Base-by-base conservation (phyloP, 2,329 filamentous ascomycete species). In the Phyllosticta citrichinensis region DNA sequence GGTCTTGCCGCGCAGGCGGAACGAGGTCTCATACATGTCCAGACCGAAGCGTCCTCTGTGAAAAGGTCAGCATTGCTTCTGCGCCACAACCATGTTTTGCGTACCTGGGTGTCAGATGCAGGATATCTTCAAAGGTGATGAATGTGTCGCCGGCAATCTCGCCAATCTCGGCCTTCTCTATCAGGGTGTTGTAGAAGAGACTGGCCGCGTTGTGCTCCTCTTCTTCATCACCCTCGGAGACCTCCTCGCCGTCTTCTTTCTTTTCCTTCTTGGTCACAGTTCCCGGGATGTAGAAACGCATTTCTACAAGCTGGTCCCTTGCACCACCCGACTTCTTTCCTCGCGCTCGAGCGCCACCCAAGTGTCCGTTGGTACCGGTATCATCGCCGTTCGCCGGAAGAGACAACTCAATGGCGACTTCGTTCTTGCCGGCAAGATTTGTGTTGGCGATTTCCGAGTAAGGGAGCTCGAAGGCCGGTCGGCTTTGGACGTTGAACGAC, bases 91-190 rank as follows among this genome's bases (percentile, higher is more conserved):
- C 27, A 52, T 69, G 58, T 69, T 63, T 35, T 40, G 68, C 77
- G 63, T 77, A 89, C 89, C 89, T 90, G 65, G 94, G 94, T 12
- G 94, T 99, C 70, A 99, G 88, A 79, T 99, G 95, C 58, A 99
- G 80, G 63, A 97, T 89, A 75, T 99, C 94, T 71, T 96, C 80
- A 81, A 99, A 99, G 47, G 93, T 97, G 65, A 94, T 94, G 74
- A 94, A 96, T 30, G 94, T 97, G 76, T 97, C 94, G 66, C 94
- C 94, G n/a, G 94, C 94, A 64, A 96, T 94, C 74, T 99, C 94
- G 66, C 94, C 95, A 77, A 99, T 99, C 78, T 99, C 93, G 30
- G 94, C 94, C 81, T 97, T 97, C 72, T 97, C 92, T 78, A 97
- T 96, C 33, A 99, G 82, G 0, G 91, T 96, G 73, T 99, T 93